These are phyloP conservation scores for Botrytis fragariae DNA, from an alignment of 2,329 filamentous ascomycete genomes.

Conservation along the genomic window DNA sequence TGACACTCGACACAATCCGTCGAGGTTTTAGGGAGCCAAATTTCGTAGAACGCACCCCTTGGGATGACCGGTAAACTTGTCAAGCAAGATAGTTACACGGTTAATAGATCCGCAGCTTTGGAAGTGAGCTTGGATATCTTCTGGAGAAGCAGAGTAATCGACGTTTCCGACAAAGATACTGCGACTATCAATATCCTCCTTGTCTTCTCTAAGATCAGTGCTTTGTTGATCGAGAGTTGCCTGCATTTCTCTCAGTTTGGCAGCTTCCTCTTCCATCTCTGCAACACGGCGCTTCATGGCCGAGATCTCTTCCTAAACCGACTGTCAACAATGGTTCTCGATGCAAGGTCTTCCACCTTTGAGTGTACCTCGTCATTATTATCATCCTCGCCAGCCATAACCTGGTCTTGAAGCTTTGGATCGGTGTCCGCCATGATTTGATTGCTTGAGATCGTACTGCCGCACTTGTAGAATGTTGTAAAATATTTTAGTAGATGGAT, in stretches of 20 bases:
- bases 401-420: constrained; percentile 33
- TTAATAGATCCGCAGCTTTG: constrained; percentile 97
- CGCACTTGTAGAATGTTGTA: neutral
- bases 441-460: neutral
- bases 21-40: constrained; percentile 24
- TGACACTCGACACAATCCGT: constrained; percentile 30
- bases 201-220: constrained; percentile 82
- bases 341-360: neutral
- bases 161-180: constrained; percentile 99
- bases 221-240: constrained; percentile 80
- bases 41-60: constrained; percentile 73
- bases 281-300: constrained; percentile 85
- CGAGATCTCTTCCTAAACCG: constrained; percentile 68
- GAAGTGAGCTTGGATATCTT: constrained; percentile 98
- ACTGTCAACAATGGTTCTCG: constrained; percentile 11
- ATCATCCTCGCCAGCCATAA: constrained; percentile 35
- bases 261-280: constrained; percentile 88
- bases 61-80: constrained; percentile 99
- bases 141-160: constrained; percentile 93
- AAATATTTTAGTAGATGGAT: neutral
- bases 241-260: constrained; percentile 85
- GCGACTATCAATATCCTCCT: constrained; percentile 90
- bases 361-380: constrained; percentile 37
- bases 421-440: constrained; percentile 34
- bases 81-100: constrained; percentile 91